Evolutionary conservation across 2,329 filamentous ascomycete genomes (phyloP).

Genomic region (Trichoderma koningii): DNA sequence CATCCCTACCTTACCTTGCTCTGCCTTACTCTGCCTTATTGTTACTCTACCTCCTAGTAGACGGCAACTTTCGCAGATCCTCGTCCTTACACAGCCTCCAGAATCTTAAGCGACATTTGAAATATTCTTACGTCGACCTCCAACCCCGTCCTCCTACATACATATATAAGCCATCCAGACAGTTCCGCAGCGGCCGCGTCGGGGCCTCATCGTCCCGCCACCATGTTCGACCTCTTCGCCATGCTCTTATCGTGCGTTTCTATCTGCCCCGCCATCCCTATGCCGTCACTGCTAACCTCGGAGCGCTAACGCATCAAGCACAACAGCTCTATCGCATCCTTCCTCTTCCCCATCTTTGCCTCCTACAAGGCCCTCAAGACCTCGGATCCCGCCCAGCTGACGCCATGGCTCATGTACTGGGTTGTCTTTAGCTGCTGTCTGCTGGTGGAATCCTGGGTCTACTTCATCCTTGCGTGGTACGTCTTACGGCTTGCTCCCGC

Average conservation of each 20-base stretch:
- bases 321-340: slow-evolving; percentile 76
- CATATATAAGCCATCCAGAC: slow-evolving; percentile 4
- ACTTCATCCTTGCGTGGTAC: slow-evolving; percentile 82
- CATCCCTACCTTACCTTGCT: background rate
- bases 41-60: background rate
- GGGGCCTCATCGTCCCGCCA: slow-evolving; percentile 33
- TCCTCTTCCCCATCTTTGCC: slow-evolving; percentile 93
- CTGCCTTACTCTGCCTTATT: background rate
- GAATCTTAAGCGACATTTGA: background rate
- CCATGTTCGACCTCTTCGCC: slow-evolving; percentile 77
- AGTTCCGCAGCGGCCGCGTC: slow-evolving; percentile 34
- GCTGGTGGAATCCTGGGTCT: slow-evolving; percentile 82
- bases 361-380: slow-evolving; percentile 98
- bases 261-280: slow-evolving; percentile 20
- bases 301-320: slow-evolving; percentile 27
- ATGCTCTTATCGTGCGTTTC: slow-evolving; percentile 73
- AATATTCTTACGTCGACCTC: background rate
- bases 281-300: slow-evolving; percentile 25
- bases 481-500: slow-evolving; percentile 29
- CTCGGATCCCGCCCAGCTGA: slow-evolving; percentile 82
- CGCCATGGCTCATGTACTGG: slow-evolving; percentile 99
- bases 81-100: background rate
- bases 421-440: slow-evolving; percentile 82
- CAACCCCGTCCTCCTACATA: background rate
- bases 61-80: slow-evolving; percentile 6